phyloP scores from a whole-genome alignment of 139 green algal genomes.

The Coccomyxa sp. region DNA sequence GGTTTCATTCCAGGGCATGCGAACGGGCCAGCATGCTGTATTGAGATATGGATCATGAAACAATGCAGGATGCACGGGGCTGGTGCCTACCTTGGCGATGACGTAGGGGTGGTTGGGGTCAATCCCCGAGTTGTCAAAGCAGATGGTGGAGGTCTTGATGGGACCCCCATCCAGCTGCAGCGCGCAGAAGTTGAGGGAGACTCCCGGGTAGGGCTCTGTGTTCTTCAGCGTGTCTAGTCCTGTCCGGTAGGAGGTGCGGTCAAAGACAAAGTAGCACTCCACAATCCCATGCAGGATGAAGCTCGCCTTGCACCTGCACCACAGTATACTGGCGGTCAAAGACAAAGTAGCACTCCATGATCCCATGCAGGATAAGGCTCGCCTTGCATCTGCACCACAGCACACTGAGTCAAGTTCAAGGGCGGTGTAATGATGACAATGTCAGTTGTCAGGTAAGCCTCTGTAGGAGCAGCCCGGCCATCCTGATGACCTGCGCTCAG shows the following conservation, averaged over 20 bases:
- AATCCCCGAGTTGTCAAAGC: slow-evolving; percentile 11
- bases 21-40: not conserved
- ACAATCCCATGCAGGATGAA: not conserved
- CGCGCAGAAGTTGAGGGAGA: slow-evolving; percentile 7
- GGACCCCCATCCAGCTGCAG: slow-evolving; percentile 2
- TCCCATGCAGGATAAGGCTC: not conserved
- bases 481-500: too few relatives aligned
- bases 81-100: not conserved
- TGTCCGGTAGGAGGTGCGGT: not conserved
- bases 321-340: too few relatives aligned
- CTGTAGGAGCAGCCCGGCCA: too few relatives aligned
- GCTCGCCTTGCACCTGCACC: slow-evolving; percentile 4
- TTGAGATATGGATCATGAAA: not conserved
- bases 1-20: not conserved
- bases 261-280: slow-evolving; percentile 13
- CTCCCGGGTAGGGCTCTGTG: not conserved
- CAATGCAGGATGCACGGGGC: not conserved
- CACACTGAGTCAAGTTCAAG: too few relatives aligned
- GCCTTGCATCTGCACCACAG: slow-evolving; percentile 5
- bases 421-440: too few relatives aligned
- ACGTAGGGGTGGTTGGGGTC: slow-evolving; percentile 14
- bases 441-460: too few relatives aligned
- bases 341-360: slow-evolving; percentile 6
- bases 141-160: slow-evolving; percentile 10
- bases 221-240: slow-evolving; percentile 8